A percentile compares a stretch with the other conserved stretches of the same genome.
Evolutionary conservation across 2,329 filamentous ascomycete species (phyloP).

Genomic region (Venturia oleaginea): DNA sequence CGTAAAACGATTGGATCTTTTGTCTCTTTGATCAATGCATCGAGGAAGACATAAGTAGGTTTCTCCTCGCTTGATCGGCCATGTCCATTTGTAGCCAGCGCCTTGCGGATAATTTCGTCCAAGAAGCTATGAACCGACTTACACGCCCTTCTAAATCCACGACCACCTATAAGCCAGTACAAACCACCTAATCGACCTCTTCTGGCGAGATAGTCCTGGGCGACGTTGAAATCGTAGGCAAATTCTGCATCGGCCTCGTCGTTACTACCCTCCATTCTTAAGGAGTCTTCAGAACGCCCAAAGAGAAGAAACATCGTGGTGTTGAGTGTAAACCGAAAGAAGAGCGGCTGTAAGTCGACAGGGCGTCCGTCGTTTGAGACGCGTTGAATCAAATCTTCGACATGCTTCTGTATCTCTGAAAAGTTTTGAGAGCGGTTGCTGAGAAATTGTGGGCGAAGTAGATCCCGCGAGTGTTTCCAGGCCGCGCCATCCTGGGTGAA

Average conservation of each 20-base stretch:
- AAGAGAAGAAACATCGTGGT: neutral
- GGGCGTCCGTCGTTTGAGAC: neutral
- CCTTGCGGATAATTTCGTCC: neutral
- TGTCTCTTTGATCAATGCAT: neutral
- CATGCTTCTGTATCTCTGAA: too few relatives aligned
- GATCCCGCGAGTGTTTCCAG: constrained; percentile 7
- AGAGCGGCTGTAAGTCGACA: neutral
- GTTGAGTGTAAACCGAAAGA: neutral
- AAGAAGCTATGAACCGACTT: neutral
- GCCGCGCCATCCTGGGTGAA: constrained; percentile 8
- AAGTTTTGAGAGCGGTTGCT: neutral
- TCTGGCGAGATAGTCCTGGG: neutral
- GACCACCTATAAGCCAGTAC: neutral
- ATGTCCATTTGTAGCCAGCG: neutral
- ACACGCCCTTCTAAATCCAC: neutral
- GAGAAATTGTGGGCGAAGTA: neutral
- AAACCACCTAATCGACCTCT: neutral
- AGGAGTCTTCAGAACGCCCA: neutral
- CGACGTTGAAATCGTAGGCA: neutral
- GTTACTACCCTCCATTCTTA: neutral
- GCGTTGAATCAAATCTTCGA: neutral
- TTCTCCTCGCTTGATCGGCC: neutral
- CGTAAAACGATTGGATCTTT: neutral
- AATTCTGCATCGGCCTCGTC: neutral
- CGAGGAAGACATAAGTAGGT: neutral